Evolutionary conservation across 2,329 filamentous ascomycete species (phyloP).

Genomic region (Raffaelea arxii): DNA sequence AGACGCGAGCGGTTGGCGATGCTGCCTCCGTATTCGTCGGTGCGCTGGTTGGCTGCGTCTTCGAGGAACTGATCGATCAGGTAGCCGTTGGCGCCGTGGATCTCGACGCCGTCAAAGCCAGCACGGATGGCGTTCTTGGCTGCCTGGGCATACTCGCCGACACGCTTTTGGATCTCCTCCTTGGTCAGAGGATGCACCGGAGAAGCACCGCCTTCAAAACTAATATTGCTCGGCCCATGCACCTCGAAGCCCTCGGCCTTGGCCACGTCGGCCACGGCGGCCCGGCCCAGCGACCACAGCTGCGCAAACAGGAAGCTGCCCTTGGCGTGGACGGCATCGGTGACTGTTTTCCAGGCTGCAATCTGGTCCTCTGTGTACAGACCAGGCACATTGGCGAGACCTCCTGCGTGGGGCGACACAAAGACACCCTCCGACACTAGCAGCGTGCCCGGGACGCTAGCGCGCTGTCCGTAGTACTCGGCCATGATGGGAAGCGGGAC

Average conservation of each 20-base stretch:
- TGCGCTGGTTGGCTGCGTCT: constrained; percentile 42
- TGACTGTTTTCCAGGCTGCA: constrained; percentile 2
- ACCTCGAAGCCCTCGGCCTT: constrained; percentile 21
- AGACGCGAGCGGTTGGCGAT: constrained; percentile 45
- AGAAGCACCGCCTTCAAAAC: too few relatives aligned
- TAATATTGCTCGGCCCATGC: too few relatives aligned
- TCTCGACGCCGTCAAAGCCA: constrained; percentile 60
- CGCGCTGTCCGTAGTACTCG: neutral
- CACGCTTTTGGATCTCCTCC: constrained; percentile 54
- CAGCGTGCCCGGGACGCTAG: constrained; percentile 11
- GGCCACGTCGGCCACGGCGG: constrained; percentile 25
- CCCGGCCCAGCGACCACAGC: constrained; percentile 33
- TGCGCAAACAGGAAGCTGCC: constrained; percentile 25
- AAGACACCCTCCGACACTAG: constrained; percentile 37
- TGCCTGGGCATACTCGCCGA: constrained; percentile 46
- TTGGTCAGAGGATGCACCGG: constrained; percentile 58
- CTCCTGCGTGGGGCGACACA: constrained; percentile 7
- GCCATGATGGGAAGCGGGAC: neutral
- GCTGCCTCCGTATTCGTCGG: constrained; percentile 43
- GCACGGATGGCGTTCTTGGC: constrained; percentile 46
- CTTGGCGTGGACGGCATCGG: constrained; percentile 6
- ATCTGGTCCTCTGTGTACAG: neutral
- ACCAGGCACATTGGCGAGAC: neutral
- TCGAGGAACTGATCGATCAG: constrained; percentile 31
- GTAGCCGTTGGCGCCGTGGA: constrained; percentile 75